Percentiles rank a stretch among this genome's conserved stretches.
These are phyloP conservation scores for Xylaria acuta DNA, from an alignment of 495 filamentous ascomycete species.

Conservation along the genomic window DNA sequence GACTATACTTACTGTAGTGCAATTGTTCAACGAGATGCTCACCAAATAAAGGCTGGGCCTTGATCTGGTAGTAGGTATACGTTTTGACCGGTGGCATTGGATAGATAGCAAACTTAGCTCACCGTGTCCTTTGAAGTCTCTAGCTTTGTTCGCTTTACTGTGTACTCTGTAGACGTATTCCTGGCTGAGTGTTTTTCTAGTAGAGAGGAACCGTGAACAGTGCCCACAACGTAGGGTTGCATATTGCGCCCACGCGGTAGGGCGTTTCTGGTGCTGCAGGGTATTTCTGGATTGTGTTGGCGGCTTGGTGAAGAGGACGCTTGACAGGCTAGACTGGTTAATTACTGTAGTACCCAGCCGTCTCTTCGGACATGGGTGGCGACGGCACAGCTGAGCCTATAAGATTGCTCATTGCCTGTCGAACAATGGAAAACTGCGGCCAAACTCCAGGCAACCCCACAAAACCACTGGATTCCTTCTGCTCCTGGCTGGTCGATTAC, in stretches of 20 bases:
- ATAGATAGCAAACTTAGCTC: not conserved
- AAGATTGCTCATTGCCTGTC: slow-evolving; percentile 32
- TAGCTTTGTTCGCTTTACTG: not conserved
- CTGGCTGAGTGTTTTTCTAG: not conserved
- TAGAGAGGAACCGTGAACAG: not conserved
- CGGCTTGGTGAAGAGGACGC: slow-evolving; percentile 16
- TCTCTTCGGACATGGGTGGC: slow-evolving; percentile 22
- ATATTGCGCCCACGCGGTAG: slow-evolving; percentile 37
- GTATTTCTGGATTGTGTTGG: slow-evolving; percentile 31
- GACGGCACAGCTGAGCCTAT: slow-evolving; percentile 40
- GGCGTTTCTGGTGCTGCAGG: slow-evolving; percentile 40
- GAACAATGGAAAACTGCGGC: slow-evolving; percentile 42
- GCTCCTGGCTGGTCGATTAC: slow-evolving; percentile 4
- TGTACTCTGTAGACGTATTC: not conserved
- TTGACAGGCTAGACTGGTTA: slow-evolving; percentile 37
- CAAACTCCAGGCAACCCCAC: slow-evolving; percentile 44
- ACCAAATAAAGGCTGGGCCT: not conserved
- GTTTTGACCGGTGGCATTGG: not conserved
- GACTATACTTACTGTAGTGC: not conserved
- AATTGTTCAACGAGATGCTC: not conserved
- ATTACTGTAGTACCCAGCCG: slow-evolving; percentile 25
- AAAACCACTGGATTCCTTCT: slow-evolving; percentile 27
- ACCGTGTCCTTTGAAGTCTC: not conserved
- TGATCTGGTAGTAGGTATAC: not conserved
- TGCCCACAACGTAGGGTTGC: not conserved